Conservation (phyloP, 768 basidiomycete genomes). For the Tricholoma saponaceum region DNA sequence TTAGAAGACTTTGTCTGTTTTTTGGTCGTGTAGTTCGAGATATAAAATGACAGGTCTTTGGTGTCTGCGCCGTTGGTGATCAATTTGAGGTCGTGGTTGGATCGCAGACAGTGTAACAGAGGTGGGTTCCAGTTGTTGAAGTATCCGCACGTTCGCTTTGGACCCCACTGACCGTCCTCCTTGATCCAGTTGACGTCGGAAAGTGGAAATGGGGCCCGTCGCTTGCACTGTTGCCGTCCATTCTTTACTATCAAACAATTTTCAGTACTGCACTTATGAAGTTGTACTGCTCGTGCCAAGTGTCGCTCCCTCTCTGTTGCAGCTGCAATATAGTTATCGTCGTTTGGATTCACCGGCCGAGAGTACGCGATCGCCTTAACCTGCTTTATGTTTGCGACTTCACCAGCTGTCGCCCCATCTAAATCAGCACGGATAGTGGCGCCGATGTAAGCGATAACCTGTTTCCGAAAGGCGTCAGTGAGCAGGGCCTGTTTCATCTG, state of each 20-base stretch:
- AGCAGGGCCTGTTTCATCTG: conserved; percentile 19
- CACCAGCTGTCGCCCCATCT: not conserved
- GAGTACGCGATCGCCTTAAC: conserved; percentile 8
- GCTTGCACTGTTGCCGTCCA: conserved; percentile 26
- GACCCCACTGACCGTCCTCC: conserved; percentile 24
- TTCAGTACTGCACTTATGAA: conserved; percentile 24
- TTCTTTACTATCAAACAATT: conserved; percentile 17
- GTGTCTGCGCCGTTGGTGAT: conserved; percentile 30
- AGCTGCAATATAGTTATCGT: conserved; percentile 8
- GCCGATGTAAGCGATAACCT: conserved; percentile 24
- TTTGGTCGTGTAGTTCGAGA: conserved; percentile 35
- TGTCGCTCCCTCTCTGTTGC: conserved; percentile 19
- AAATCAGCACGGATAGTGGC: conserved; percentile 28
- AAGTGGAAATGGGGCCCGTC: conserved; percentile 26
- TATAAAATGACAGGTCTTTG: conserved; percentile 30
- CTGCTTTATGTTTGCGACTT: not conserved
- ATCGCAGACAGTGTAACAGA: conserved; percentile 13
- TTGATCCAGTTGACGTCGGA: conserved; percentile 19
- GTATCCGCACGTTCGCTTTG: conserved; percentile 13
- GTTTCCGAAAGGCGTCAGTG: conserved; percentile 21
- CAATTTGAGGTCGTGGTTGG: conserved; percentile 39
- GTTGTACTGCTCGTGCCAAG: conserved; percentile 24
- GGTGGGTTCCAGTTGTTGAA: conserved; percentile 26
- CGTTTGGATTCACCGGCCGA: conserved; percentile 4
- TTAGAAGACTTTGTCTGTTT: conserved; percentile 32